A percentile compares a stretch with the other conserved stretches of the same genome.
Conservation (phyloP, 2,329 filamentous ascomycete genomes). For the Geoglossum cookeanum region DNA sequence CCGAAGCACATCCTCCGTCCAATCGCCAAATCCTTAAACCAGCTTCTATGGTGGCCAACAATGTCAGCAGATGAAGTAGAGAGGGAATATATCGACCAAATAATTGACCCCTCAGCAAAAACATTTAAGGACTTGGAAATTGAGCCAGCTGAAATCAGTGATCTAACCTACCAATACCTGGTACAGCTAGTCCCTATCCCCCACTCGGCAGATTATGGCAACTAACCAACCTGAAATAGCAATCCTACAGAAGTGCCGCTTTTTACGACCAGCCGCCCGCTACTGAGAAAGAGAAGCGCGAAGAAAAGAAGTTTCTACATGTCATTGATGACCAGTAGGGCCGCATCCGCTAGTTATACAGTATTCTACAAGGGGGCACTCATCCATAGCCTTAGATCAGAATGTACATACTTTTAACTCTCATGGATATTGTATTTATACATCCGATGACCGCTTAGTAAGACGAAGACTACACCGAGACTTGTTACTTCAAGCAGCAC, state of each 20-base stretch:
- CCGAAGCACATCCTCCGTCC: slow-evolving; percentile 68
- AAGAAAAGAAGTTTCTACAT: slow-evolving; percentile 94
- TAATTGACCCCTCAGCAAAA: slow-evolving; percentile 78
- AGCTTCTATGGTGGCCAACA: slow-evolving; percentile 72
- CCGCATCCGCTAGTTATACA: not conserved
- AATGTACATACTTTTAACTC: not conserved
- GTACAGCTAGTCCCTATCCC: slow-evolving; percentile 33
- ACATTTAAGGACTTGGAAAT: slow-evolving; percentile 90
- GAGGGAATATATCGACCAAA: slow-evolving; percentile 81
- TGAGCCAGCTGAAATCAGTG: slow-evolving; percentile 66
- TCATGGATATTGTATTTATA: no score
- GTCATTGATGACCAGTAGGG: slow-evolving; percentile 68
- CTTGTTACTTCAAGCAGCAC: not conserved
- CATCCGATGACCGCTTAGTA: not conserved
- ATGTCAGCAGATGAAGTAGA: slow-evolving; percentile 72
- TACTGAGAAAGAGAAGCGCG: slow-evolving; percentile 81
- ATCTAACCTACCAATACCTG: slow-evolving; percentile 85
- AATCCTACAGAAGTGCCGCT: slow-evolving; percentile 73
- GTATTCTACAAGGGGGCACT: not conserved
- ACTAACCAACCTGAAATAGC: slow-evolving; percentile 29
- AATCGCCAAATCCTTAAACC: slow-evolving; percentile 55
- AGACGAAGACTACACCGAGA: not conserved
- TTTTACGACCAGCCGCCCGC: slow-evolving; percentile 89
- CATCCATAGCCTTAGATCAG: not conserved
- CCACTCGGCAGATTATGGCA: not conserved